Evolutionary conservation across 257 asterid species (phyloP), one percentile per base, ranked within the genome.

Genomic region (Anisodus acutangulus): DNA sequence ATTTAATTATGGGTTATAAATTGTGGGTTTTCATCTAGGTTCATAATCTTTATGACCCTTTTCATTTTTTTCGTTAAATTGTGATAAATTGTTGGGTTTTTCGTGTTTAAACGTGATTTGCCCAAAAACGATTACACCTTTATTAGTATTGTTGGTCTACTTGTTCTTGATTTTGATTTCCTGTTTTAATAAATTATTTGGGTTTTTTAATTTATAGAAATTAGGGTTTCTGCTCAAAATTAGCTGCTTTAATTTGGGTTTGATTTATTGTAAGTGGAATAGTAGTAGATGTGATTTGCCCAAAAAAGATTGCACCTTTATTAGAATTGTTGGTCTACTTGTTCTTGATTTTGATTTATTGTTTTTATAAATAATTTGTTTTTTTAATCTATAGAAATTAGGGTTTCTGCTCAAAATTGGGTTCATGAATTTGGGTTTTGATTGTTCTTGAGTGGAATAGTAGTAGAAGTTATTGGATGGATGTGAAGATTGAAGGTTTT

Each of bases 31-130:
- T 80, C 62, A 64, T 82, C 51, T 6, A 12, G 80, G 86, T 78
- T 81, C 66, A 88, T 16, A 83, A 60, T 84, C 80, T 83, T 16
- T 6, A 13, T 60, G 85, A 51, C 79, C 85, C 62, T 70, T 85
- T 74, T 68, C 11, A 2, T 41, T 69, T 13, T 47, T 26, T 2
- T 9, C 67, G 31, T 39, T 78, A 31, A 16, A 54, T 45, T 69
- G 67, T 74, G 68, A 41, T 55, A 37, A 80, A 37, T 45, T 72
- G 59, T 15, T 43, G 90, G 68, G 11, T 8, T 72, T 84, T 84
- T 72, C 31, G 39, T 22, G 81, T 41, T 55, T 53, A 58, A 31
- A 22, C 69, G 60, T 2, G 22, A 59, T 69, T 49, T 68, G 17
- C 41, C 60, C 11, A 7, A 15, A 60, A 55, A 67, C 45, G 43